Base-by-base conservation (phyloP, 2,329 filamentous ascomycete species). In the Alternaria gaisen region DNA sequence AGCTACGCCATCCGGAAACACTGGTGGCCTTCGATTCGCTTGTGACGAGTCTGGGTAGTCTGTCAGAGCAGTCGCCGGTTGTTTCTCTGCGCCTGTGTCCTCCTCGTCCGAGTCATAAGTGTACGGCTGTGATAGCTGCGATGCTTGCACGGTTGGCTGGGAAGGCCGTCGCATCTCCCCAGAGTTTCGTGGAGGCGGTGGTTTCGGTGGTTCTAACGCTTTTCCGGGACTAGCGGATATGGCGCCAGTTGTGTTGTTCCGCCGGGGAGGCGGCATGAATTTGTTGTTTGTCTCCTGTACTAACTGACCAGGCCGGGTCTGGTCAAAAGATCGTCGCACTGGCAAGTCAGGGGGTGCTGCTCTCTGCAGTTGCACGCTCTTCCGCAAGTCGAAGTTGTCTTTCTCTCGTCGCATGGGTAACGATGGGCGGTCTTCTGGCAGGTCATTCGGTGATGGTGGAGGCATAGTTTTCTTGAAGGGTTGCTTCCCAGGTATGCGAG, bases 1-100 rank as follows among this genome's bases (percentile, higher is more conserved):
- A 53, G 85, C 85, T n/a, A 87, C 86, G 0, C 91, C 90, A 42
- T 88, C 85, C 69, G 89, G 90, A 68, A 92, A 88, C 53, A 86
- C 86, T 0, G 95, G 95, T 16, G 92, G 91, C 50, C 93, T 87
- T 51, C 95, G 88, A 74, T 97, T 99, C 2, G 92, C 88, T 66
- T 90, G 89, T 1, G 93, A 92, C 1, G 91, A 84, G 78, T 99
- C 94, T 0, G 95, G 95, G 75, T 92, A 97, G 51, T 91, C 87
- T 9, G 85, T 86, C 20, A 79, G 59, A 82, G 81, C 51, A 82
- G 87, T 83, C 14, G 83, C 77, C 1, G 84, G 75, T 41, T 87
- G 85, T 32, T 85, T 84, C 0, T 76, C 67, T 20, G 56, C 61
- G 6, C 74, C 60, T 8, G 76, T 72, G 26, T 85, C 82, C 11